Evolutionary conservation across 495 filamentous ascomycete genomes (phyloP).

Genomic region (Talaromyces adpressus): DNA sequence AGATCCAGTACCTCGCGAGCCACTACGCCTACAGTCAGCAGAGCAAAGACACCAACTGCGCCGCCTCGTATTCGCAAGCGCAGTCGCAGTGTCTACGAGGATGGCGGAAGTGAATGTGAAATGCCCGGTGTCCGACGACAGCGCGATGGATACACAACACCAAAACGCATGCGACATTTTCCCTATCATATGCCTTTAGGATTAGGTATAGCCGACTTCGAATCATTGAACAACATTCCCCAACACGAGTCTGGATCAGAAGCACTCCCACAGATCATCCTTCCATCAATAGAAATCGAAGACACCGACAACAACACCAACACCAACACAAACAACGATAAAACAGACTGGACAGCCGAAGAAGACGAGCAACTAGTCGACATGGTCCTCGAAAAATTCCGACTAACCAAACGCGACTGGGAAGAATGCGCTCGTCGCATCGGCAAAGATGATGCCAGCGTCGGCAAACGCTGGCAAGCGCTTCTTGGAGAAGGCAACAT

Average conservation of each 20-base stretch:
- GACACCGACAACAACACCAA: constrained; percentile 29
- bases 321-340: constrained; percentile 8
- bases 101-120: constrained; percentile 30
- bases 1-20: neutral
- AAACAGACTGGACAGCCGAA: constrained; percentile 52
- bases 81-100: constrained; percentile 48
- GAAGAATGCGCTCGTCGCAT: constrained; percentile 68
- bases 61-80: constrained; percentile 54
- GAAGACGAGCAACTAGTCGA: constrained; percentile 68
- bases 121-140: constrained; percentile 10
- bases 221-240: constrained; percentile 35
- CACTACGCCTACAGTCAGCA: neutral
- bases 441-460: constrained; percentile 53
- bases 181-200: constrained; percentile 64
- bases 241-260: constrained; percentile 9
- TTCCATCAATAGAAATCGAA: constrained; percentile 35
- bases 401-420: constrained; percentile 67
- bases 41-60: constrained; percentile 33
- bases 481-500: constrained; percentile 57
- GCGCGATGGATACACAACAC: constrained; percentile 50
- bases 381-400: constrained; percentile 67
- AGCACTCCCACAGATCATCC: constrained; percentile 19
- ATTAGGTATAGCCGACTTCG: constrained; percentile 57
- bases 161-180: constrained; percentile 57
- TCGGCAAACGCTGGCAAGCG: constrained; percentile 65